Evolutionary conservation across 495 filamentous ascomycete genomes (phyloP), one percentile per base, ranked within the genome.

Genomic region (Hypoxylon perforatum): DNA sequence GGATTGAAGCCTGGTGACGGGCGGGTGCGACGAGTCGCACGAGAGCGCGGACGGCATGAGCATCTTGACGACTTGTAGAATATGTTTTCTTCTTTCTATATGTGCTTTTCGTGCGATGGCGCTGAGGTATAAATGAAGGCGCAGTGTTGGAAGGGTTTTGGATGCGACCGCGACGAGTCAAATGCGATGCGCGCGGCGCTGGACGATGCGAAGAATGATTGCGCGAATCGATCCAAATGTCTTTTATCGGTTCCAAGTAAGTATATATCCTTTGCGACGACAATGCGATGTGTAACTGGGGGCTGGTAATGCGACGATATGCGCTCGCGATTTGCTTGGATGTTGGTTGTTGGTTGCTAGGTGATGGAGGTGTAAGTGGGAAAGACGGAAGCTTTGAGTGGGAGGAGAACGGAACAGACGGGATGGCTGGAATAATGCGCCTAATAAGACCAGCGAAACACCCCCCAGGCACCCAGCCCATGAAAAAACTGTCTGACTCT

Each of bases 31-130:
- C 74, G 82, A 77, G 76, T 91, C 90, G 86, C 89, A 90, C 41
- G 87, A 77, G 42, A 92, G 76, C 35, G 90, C 89, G 11, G 89
- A 91, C 47, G 89, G 90, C 65, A 92, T 86, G 50, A 92, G 74
- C 90, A 92, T 92, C 25, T 56, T 70, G 14, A 21, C 35, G 42
- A 4, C 1, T 44, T 39, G 12, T 55, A 6, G 14, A 10, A 23
- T n/a, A n/a, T n/a, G n/a, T n/a, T n/a, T 35, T 38, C 9, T 15
- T 23, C 22, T 55, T 17, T 33, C 48, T 47, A n/a, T 28, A n/a
- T 44, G 44, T 41, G 10, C 25, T 45, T 30, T 9, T 55, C 14
- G 48, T 39, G 65, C 33, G 22, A 46, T 53, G 12, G 61, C 54
- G 53, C 45, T 35, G 36, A 28, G 46, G 22, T 15, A 53, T 52